Evolutionary conservation across 2,329 filamentous ascomycete genomes (phyloP).

Genomic region (Cladosporium oxysporum): DNA sequence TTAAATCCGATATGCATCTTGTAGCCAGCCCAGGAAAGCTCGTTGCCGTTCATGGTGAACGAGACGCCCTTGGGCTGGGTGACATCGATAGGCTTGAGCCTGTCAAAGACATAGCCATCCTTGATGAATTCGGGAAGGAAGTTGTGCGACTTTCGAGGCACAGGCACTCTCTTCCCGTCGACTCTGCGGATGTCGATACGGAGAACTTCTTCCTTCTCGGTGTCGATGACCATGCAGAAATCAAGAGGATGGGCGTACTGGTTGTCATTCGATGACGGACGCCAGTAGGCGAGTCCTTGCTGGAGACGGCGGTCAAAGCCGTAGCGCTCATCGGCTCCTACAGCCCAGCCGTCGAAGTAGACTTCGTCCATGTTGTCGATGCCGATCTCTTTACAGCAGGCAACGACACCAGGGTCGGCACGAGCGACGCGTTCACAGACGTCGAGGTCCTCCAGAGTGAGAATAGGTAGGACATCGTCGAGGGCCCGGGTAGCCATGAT

Average conservation of each 20-base stretch:
- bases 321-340: constrained; percentile 41
- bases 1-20: constrained; percentile 70
- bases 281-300: constrained; percentile 40
- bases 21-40: constrained; percentile 52
- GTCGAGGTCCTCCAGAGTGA: constrained; percentile 41
- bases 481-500: constrained; percentile 26
- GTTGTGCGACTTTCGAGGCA: constrained; percentile 33
- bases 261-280: constrained; percentile 35
- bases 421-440: constrained; percentile 39
- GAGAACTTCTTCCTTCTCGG: constrained; percentile 33
- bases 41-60: constrained; percentile 54
- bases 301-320: constrained; percentile 39
- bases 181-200: constrained; percentile 38
- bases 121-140: constrained; percentile 41
- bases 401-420: constrained; percentile 36
- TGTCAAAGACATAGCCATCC: constrained; percentile 51
- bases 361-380: constrained; percentile 41
- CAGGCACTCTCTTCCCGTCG: constrained; percentile 34
- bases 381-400: constrained; percentile 39
- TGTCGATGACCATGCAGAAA: constrained; percentile 37
- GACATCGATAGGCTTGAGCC: constrained; percentile 67
- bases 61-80: constrained; percentile 66
- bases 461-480: constrained; percentile 49
- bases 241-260: constrained; percentile 38
- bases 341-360: constrained; percentile 41